Percentiles rank a stretch among this genome's conserved stretches.
These are phyloP conservation scores for Aspergillus spinulosporus DNA, from an alignment of 2,329 filamentous ascomycete genomes.

Conservation along the genomic window DNA sequence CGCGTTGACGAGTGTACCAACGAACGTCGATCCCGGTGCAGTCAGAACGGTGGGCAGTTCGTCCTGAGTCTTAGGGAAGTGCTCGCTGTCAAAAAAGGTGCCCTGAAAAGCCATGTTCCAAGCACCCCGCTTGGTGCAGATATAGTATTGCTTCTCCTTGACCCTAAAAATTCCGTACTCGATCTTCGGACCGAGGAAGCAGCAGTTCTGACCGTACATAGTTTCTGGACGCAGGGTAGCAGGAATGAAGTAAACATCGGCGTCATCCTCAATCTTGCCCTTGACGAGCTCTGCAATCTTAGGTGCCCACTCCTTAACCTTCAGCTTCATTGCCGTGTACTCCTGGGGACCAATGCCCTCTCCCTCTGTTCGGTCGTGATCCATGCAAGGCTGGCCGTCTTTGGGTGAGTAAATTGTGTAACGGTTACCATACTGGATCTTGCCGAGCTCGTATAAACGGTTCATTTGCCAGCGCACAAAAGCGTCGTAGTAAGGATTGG, in stretches of 20 bases:
- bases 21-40: slow-evolving; percentile 72
- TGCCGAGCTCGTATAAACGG: slow-evolving; percentile 80
- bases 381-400: slow-evolving; percentile 83
- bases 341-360: slow-evolving; percentile 85
- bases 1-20: slow-evolving; percentile 87
- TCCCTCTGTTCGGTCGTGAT: slow-evolving; percentile 78
- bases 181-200: slow-evolving; percentile 89
- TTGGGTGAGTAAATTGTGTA: slow-evolving; percentile 94
- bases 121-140: slow-evolving; percentile 78
- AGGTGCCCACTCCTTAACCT: slow-evolving; percentile 84
- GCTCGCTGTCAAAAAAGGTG: slow-evolving; percentile 62
- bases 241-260: slow-evolving; percentile 84
- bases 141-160: slow-evolving; percentile 74
- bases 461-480: slow-evolving; percentile 99
- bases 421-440: slow-evolving; percentile 89
- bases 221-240: slow-evolving; percentile 94
- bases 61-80: slow-evolving; percentile 62
- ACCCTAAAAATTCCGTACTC: slow-evolving; percentile 85
- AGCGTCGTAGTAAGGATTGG: slow-evolving; percentile 93
- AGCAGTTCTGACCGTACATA: slow-evolving; percentile 97
- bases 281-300: slow-evolving; percentile 70
- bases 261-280: slow-evolving; percentile 74
- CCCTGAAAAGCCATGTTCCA: slow-evolving; percentile 97
- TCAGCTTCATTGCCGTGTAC: slow-evolving; percentile 89
- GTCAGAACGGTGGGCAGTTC: slow-evolving; percentile 73